phyloP scores from a whole-genome alignment of 352 stramenopile genomes.

The Globisporangium middletonii region DNA sequence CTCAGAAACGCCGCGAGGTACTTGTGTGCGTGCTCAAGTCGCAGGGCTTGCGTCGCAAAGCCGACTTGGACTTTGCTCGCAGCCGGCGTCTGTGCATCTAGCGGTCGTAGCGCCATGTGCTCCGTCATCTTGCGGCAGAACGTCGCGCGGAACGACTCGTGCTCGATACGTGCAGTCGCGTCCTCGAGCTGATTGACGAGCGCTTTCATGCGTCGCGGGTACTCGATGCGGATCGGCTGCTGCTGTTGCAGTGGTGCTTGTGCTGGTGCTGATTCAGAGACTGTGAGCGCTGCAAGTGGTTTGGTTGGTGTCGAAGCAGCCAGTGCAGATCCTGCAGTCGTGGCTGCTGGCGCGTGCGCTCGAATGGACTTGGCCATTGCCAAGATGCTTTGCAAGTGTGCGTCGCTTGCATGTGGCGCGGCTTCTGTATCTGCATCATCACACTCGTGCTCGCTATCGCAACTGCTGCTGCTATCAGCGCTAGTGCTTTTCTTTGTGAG shows the following conservation, averaged over 20 bases:
- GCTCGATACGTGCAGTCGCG: slow-evolving; percentile 18
- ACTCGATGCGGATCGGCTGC: slow-evolving; percentile 25
- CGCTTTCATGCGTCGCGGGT: slow-evolving; percentile 39
- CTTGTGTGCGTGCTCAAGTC: slow-evolving; percentile 29
- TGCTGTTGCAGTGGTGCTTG: not conserved
- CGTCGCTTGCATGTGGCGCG: slow-evolving; percentile 1
- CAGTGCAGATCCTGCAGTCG: slow-evolving; percentile 1
- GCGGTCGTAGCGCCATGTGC: slow-evolving; percentile 20
- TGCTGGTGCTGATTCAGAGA: not conserved
- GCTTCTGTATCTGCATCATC: slow-evolving; percentile 4
- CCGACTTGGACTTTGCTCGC: slow-evolving; percentile 24
- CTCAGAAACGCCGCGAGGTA: slow-evolving; percentile 27
- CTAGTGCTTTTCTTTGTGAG: slow-evolving; percentile 8
- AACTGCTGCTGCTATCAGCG: not conserved
- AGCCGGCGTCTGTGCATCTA: slow-evolving; percentile 2
- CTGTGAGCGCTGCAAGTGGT: not conserved
- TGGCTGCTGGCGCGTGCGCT: not conserved
- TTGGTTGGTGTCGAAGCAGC: not conserved
- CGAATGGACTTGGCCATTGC: slow-evolving; percentile 23
- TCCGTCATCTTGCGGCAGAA: slow-evolving; percentile 59
- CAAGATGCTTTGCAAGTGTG: slow-evolving; percentile 22
- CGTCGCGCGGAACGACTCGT: slow-evolving; percentile 29
- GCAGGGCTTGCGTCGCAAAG: slow-evolving; percentile 25
- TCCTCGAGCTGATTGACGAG: slow-evolving; percentile 36
- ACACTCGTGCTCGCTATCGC: slow-evolving; percentile 1